phyloP scores from a whole-genome alignment of 371 early-diverging fungal genomes.

The Actinomucor elegans region DNA sequence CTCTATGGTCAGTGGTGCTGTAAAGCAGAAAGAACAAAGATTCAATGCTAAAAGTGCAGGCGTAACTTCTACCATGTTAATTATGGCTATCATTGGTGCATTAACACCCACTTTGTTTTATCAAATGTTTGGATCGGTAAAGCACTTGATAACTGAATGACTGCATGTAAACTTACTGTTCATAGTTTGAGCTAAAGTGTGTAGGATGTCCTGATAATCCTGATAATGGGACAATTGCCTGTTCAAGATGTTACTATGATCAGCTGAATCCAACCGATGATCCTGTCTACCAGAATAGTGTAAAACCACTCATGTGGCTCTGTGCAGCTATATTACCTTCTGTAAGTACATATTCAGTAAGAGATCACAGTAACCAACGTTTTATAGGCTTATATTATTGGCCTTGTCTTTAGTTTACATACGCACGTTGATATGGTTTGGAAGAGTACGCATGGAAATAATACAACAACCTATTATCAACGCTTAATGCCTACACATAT shows the following conservation, averaged over 20 bases:
- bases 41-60: constrained; percentile 95
- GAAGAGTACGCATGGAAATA: constrained; percentile 47
- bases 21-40: constrained; percentile 86
- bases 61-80: constrained; percentile 93
- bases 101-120: constrained; percentile 95
- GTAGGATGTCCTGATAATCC: constrained; percentile 47
- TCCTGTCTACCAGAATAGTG: constrained; percentile 78
- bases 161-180: neutral
- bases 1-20: constrained; percentile 92
- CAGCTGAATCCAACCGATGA: constrained; percentile 76
- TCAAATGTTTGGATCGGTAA: constrained; percentile 82
- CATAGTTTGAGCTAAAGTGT: constrained; percentile 61
- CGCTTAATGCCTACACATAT: constrained; percentile 42
- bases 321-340: constrained; percentile 85
- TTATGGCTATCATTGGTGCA: constrained; percentile 91
- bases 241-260: constrained; percentile 65
- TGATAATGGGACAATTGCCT: constrained; percentile 36
- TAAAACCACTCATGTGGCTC: constrained; percentile 85
- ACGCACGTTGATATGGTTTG: constrained; percentile 92
- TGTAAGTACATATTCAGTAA: constrained; percentile 24
- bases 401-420: constrained; percentile 91
- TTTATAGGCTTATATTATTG: constrained; percentile 77
- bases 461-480: constrained; percentile 27
- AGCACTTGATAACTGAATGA: neutral
- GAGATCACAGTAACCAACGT: neutral